These are phyloP conservation scores for Morella rubra DNA, from an alignment of 306 rosid species.

Conservation along the genomic window DNA sequence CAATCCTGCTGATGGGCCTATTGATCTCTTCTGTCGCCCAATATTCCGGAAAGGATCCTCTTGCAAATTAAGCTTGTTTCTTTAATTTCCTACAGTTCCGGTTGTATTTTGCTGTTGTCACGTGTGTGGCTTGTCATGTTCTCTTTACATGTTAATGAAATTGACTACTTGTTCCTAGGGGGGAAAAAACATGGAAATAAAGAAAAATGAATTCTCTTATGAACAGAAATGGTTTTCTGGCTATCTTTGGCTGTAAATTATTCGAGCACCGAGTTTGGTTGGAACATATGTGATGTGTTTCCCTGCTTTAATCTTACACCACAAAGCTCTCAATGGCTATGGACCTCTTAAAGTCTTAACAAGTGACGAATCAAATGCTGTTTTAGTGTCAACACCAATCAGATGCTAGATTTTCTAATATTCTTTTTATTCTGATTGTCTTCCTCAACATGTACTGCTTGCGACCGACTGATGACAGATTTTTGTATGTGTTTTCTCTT, in stretches of 20 bases:
- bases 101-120: no score
- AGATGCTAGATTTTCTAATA: not conserved
- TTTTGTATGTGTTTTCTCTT: not conserved
- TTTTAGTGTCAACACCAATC: slow-evolving; percentile 20
- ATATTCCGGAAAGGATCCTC: no score
- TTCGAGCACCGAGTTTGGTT: slow-evolving; percentile 28
- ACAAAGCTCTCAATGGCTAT: slow-evolving; percentile 14
- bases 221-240: no score
- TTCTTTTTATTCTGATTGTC: not conserved
- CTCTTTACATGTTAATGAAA: no score
- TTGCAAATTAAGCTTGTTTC: no score
- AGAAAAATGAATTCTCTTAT: no score
- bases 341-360: not conserved
- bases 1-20: no score
- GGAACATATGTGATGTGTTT: slow-evolving; percentile 20
- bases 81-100: no score
- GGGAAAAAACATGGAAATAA: no score
- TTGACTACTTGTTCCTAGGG: no score
- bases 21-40: no score
- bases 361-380: slow-evolving; percentile 36
- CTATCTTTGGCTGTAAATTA: slow-evolving; percentile 6
- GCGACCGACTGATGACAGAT: slow-evolving; percentile 18
- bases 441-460: not conserved
- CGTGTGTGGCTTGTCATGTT: no score
- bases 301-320: slow-evolving; percentile 17